A percentile compares a stretch with the other conserved stretches of the same genome.
phyloP scores from a whole-genome alignment of 192 early-diverging fungal genomes.

The Gamsiella multidivaricata region DNA sequence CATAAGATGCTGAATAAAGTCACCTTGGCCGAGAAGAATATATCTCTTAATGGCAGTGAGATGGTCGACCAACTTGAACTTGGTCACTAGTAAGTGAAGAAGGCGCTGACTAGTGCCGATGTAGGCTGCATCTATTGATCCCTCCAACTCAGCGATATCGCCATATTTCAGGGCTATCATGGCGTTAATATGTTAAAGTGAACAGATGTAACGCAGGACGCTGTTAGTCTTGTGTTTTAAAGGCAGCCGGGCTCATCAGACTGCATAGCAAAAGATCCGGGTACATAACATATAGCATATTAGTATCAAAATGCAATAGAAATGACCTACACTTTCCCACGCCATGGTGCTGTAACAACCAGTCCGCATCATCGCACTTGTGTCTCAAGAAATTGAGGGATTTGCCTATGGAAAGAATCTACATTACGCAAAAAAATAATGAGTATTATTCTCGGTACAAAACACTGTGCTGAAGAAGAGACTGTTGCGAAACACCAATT shows the following conservation, averaged over 20 bases:
- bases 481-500: too few relatives aligned
- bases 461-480: too few relatives aligned
- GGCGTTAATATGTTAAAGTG: not conserved
- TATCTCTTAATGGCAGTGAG: constrained; percentile 89
- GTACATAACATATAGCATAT: not conserved
- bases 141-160: constrained; percentile 76
- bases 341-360: constrained; percentile 57
- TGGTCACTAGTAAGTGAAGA: constrained; percentile 79
- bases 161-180: constrained; percentile 68
- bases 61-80: constrained; percentile 88
- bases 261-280: constrained; percentile 3
- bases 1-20: constrained; percentile 93
- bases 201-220: not conserved
- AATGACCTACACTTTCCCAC: constrained; percentile 47
- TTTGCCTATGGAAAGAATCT: constrained; percentile 51
- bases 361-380: constrained; percentile 66
- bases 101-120: constrained; percentile 78
- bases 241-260: not conserved
- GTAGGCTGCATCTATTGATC: constrained; percentile 79
- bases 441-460: too few relatives aligned
- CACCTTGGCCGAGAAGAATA: constrained; percentile 91
- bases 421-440: not conserved
- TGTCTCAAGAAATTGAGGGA: constrained; percentile 62
- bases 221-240: too few relatives aligned
- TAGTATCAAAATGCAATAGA: not conserved